Percentiles rank a stretch among this genome's conserved stretches.
Evolutionary conservation across 2,329 filamentous ascomycete species (phyloP).

Genomic region (Gaeumannomyces tritici): DNA sequence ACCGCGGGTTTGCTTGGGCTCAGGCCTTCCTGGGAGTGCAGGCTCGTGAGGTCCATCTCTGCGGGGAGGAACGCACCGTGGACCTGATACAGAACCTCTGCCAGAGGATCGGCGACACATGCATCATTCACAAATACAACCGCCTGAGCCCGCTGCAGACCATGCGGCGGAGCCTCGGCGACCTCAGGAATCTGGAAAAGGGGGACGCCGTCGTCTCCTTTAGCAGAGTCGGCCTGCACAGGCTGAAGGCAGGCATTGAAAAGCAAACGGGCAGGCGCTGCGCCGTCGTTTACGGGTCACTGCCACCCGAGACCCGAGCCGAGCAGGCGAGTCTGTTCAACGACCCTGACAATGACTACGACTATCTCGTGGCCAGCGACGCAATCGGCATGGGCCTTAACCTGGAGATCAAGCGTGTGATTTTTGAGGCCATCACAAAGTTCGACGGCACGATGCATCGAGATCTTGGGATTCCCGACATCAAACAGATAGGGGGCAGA

Average conservation of each 20-base stretch:
- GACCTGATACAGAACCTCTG: conserved; percentile 70
- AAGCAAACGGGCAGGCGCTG: conserved; percentile 65
- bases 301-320: conserved; percentile 87
- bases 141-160: conserved; percentile 70
- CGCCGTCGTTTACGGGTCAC: conserved; percentile 83
- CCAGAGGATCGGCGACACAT: conserved; percentile 69
- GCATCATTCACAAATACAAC: conserved; percentile 73
- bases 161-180: conserved; percentile 50
- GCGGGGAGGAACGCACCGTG: conserved; percentile 78
- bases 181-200: conserved; percentile 62
- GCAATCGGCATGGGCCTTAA: conserved; percentile 98
- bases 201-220: conserved; percentile 89
- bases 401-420: conserved; percentile 78
- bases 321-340: conserved; percentile 92
- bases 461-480: conserved; percentile 59
- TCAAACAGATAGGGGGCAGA: conserved; percentile 92
- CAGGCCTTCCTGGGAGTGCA: conserved; percentile 78
- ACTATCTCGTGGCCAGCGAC: conserved; percentile 68
- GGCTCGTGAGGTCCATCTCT: conserved; percentile 85
- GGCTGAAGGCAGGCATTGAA: conserved; percentile 71
- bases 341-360: conserved; percentile 89
- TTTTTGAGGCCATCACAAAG: conserved; percentile 75
- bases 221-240: conserved; percentile 71
- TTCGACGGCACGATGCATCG: conserved; percentile 51
- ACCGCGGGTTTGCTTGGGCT: conserved; percentile 92